phyloP scores from a whole-genome alignment of 371 early-diverging fungal species.

The Enteropsectra breve region DNA sequence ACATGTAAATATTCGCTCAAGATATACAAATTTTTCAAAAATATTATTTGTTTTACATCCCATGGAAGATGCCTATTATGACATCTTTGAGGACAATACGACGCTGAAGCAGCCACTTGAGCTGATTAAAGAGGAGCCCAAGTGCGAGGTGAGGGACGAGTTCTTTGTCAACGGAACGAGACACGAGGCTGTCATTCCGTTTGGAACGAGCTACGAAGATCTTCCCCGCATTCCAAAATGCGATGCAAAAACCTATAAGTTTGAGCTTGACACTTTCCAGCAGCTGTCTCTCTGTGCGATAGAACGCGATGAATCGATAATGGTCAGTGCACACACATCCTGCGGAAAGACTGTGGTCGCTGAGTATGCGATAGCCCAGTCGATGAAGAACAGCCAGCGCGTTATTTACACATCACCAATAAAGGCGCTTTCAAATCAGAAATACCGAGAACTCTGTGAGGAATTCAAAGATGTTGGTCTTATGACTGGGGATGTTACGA shows the following conservation, averaged over 20 bases:
- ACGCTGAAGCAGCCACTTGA: conserved; percentile 4
- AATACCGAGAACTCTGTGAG: conserved; percentile 87
- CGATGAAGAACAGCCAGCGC: conserved; percentile 78
- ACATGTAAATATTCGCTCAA: too few relatives aligned
- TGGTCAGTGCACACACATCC: conserved; percentile 94
- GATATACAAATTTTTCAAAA: too few relatives aligned
- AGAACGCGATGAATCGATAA: conserved; percentile 82
- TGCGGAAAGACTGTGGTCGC: conserved; percentile 99
- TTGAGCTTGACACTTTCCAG: conserved; percentile 94
- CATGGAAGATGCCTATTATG: conserved; percentile 31
- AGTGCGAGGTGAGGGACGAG: conserved; percentile 18
- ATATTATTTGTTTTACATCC: too few relatives aligned
- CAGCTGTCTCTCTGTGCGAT: conserved; percentile 76
- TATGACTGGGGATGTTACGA: conserved; percentile 98
- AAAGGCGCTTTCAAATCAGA: conserved; percentile 97
- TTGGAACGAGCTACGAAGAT: conserved; percentile 30
- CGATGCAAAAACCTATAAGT: conserved; percentile 75
- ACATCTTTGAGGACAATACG: conserved; percentile 30
- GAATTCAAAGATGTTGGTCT: conserved; percentile 93
- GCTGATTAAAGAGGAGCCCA: conserved; percentile 27
- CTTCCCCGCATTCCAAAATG: conserved; percentile 59
- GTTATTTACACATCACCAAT: conserved; percentile 98
- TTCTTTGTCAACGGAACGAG: conserved; percentile 42
- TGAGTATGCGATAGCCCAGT: conserved; percentile 94
- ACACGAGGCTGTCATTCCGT: conserved; percentile 57